Conservation (phyloP, 805 yeast genomes). For the Cyberlindnera euphorbiae region DNA sequence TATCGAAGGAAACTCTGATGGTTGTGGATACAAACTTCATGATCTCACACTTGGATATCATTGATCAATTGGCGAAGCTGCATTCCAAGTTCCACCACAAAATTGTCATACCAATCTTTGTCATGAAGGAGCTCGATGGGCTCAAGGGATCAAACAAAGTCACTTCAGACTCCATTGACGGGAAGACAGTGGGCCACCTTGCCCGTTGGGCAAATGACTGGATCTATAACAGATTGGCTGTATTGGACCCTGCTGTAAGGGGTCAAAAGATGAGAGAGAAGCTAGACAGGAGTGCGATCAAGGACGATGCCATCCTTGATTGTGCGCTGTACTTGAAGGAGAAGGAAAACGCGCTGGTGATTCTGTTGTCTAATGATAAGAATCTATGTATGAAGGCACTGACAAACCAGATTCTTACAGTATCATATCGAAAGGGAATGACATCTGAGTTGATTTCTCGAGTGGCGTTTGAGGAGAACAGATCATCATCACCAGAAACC, state of each 20-base stretch:
- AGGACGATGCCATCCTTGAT: constrained; percentile 84
- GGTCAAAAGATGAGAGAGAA: constrained; percentile 63
- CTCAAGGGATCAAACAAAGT: constrained; percentile 47
- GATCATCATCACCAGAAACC: constrained; percentile 1
- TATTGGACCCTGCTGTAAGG: constrained; percentile 41
- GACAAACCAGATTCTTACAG: constrained; percentile 59
- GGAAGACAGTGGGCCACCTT: constrained; percentile 41
- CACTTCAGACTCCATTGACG: constrained; percentile 13
- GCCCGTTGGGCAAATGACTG: constrained; percentile 78
- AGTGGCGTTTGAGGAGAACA: constrained; percentile 34
- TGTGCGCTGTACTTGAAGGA: constrained; percentile 66
- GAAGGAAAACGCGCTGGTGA: constrained; percentile 38
- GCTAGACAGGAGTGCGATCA: constrained; percentile 38
- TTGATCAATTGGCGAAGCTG: constrained; percentile 46
- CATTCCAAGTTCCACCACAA: constrained; percentile 39
- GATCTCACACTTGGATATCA: constrained; percentile 56
- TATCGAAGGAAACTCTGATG: constrained; percentile 34
- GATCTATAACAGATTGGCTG: constrained; percentile 61
- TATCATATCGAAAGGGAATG: constrained; percentile 42
- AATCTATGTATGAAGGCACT: constrained; percentile 79
- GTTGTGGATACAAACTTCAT: constrained; percentile 84
- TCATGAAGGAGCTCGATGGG: constrained; percentile 78
- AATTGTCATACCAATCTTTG: constrained; percentile 67
- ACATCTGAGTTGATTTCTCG: constrained; percentile 42
- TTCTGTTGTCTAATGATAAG: constrained; percentile 76